Evolutionary conservation across 148 eudicot genomes (phyloP).

Genomic region (Diospyros lotus): DNA sequence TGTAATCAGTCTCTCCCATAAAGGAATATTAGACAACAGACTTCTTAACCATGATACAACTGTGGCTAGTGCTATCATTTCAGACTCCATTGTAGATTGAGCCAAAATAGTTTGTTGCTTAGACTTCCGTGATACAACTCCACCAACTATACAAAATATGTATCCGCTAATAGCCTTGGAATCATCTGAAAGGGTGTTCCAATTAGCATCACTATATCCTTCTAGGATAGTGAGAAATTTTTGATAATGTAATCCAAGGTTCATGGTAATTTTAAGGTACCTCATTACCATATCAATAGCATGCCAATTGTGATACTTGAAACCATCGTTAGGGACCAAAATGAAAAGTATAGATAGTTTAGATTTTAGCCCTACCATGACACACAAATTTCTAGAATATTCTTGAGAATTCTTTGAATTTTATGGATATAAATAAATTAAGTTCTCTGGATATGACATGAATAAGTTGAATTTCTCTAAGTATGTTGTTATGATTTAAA

Average conservation of each 20-base stretch:
- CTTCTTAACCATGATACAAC: not conserved
- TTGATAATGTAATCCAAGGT: not conserved
- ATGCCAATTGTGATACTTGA: too few species aligned
- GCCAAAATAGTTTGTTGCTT: not conserved
- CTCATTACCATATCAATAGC: too few species aligned
- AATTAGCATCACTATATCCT: conserved; percentile 10
- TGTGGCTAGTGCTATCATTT: not conserved
- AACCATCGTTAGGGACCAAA: too few species aligned
- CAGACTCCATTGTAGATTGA: not conserved
- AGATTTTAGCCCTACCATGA: too few species aligned
- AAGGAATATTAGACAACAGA: not conserved
- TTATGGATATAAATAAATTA: too few species aligned
- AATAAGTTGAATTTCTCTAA: too few species aligned
- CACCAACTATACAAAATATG: not conserved
- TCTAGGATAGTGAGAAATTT: conserved; percentile 1
- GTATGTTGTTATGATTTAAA: too few species aligned
- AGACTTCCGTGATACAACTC: not conserved
- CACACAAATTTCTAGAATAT: too few species aligned
- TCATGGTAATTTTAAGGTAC: not conserved
- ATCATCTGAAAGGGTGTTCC: conserved; percentile 6
- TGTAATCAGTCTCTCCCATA: not conserved
- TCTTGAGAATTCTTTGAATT: too few species aligned
- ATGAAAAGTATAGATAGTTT: too few species aligned
- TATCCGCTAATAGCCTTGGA: not conserved
- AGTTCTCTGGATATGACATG: too few species aligned